Evolutionary conservation across 2,329 filamentous ascomycete species (phyloP), one percentile per base, ranked within the genome.

Genomic region (Aspergillus tamarii): DNA sequence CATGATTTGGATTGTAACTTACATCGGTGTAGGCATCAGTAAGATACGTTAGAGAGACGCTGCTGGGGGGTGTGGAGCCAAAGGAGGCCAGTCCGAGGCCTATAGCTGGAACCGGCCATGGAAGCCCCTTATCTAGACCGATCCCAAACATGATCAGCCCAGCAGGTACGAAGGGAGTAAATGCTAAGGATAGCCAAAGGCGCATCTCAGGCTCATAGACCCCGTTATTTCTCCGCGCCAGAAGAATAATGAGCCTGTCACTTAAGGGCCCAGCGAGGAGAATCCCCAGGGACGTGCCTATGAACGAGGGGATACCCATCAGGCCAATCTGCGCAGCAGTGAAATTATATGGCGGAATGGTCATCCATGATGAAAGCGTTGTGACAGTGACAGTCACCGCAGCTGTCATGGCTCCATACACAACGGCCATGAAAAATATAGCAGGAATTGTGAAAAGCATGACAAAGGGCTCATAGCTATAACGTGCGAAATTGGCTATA

Each of bases 391-490:
- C 73, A 3, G 75, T 76, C 6, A 72, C 70, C 69, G 73, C 80
- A 6, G 77, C 76, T 0, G 80, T 67, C 23, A 80, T 65, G 8
- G 76, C 70, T 2, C 77, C 80, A 30, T 79, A 81, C 39, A 76
- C 70, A 1, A 82, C 28, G 1, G 76, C 75, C 8, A 76, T 78
- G 59, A 77, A 81, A 43, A 77, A 60, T 26, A 82, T 76, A 4
- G 77, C 77, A 1, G 93, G 93, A 12, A 82, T 76, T 0, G 63
- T 60, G 54, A 69, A 67, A 14, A 80, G 63, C 23, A 76, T 70
- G 5, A 72, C 19, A 39, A 77, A 70, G 0, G 75, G 75, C 16
- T 74, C 70, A 23, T 69, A 74, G 63, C 67, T 66, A 63, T 76
- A 72, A n/a, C 64, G 69, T 36, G 63, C 52, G 8, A 74, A 32